phyloP scores from a whole-genome alignment of 345 rosid genomes.

The Erysimum cheiranthoides region DNA sequence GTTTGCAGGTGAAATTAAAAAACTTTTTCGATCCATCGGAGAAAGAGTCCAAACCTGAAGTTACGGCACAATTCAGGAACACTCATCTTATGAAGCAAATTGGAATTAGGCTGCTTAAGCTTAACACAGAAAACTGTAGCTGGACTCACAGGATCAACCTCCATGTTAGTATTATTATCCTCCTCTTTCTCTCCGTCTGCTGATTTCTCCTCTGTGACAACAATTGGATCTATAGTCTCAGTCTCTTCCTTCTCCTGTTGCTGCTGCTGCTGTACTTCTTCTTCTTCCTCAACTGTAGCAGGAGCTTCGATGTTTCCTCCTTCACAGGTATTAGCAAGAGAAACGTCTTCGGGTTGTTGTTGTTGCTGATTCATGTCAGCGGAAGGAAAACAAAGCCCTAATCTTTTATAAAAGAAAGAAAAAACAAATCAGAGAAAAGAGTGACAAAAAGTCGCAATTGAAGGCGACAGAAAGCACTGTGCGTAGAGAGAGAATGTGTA shows the following conservation, averaged over 20 bases:
- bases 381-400: slow-evolving; percentile 50
- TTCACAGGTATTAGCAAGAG: slow-evolving; percentile 27
- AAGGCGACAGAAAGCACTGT: slow-evolving; percentile 94
- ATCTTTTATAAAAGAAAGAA: slow-evolving; percentile 23
- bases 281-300: slow-evolving; percentile 13
- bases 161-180: slow-evolving; percentile 58
- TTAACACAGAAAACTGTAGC: slow-evolving; percentile 88
- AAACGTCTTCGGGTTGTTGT: slow-evolving; percentile 43
- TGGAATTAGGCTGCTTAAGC: slow-evolving; percentile 87
- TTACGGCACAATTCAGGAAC: slow-evolving; percentile 91
- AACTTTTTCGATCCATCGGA: not conserved
- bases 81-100: slow-evolving; percentile 86
- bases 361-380: slow-evolving; percentile 62
- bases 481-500: slow-evolving; percentile 39
- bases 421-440: slow-evolving; percentile 18
- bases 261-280: not conserved
- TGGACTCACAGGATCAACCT: slow-evolving; percentile 75
- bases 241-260: slow-evolving; percentile 18
- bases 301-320: slow-evolving; percentile 37
- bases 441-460: slow-evolving; percentile 79
- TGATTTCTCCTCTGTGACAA: slow-evolving; percentile 46
- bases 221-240: slow-evolving; percentile 35
- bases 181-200: slow-evolving; percentile 49
- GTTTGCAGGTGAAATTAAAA: not conserved
- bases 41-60: slow-evolving; percentile 61